A percentile compares a stretch with the other conserved stretches of the same genome.
Conservation (phyloP, 495 filamentous ascomycete species). For the Lindgomyces ingoldianus region DNA sequence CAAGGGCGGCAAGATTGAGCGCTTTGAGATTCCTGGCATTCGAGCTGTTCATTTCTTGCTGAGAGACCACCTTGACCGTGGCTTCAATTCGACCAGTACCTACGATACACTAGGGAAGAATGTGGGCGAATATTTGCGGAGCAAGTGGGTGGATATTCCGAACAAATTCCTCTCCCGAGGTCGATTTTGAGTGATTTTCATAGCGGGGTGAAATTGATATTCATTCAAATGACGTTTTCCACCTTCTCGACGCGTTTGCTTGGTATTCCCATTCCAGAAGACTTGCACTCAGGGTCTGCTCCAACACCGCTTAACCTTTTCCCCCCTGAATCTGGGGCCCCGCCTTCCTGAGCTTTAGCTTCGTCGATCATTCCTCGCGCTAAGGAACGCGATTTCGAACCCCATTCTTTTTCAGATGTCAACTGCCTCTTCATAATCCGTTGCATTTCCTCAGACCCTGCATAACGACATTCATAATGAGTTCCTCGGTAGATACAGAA, state of each 20-base stretch:
- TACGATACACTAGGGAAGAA: constrained; percentile 39
- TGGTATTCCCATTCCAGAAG: no score
- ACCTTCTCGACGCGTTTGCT: no score
- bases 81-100: constrained; percentile 33
- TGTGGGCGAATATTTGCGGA: constrained; percentile 23
- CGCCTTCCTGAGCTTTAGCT: neutral
- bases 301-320: constrained; percentile 20
- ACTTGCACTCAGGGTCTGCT: no score
- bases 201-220: no score
- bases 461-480: constrained; percentile 6
- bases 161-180: constrained; percentile 18
- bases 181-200: constrained; percentile 9
- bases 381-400: constrained; percentile 4
- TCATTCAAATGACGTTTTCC: no score
- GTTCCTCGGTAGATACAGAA: constrained; percentile 7
- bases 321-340: constrained; percentile 16
- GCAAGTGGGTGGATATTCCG: constrained; percentile 28
- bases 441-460: neutral
- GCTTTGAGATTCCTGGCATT: constrained; percentile 41
- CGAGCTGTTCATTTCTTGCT: constrained; percentile 39
- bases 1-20: constrained; percentile 49
- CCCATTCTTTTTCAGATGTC: neutral
- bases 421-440: constrained; percentile 21
- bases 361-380: constrained; percentile 12
- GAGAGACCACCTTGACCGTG: constrained; percentile 35